phyloP scores from a whole-genome alignment of 495 filamentous ascomycete species.

The Penicillium verhagenii region DNA sequence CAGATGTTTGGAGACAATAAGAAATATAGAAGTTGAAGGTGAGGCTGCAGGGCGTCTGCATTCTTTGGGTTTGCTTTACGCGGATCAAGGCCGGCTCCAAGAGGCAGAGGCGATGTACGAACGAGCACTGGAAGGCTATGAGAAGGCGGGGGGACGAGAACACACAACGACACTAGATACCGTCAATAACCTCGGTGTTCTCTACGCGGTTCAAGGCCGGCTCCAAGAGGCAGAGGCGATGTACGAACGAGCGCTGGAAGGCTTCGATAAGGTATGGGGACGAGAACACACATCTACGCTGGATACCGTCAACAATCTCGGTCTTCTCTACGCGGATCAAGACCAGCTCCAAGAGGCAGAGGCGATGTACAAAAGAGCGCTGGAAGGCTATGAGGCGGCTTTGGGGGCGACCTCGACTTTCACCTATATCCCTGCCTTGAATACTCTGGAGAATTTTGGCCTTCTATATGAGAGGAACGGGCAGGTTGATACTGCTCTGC shows the following conservation, averaged over 20 bases:
- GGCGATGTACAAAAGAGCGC: background rate
- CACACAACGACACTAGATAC: conserved; percentile 1
- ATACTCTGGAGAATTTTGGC: background rate
- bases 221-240: conserved; percentile 16
- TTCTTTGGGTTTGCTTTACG: background rate
- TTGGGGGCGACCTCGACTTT: background rate
- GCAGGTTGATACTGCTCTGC: background rate
- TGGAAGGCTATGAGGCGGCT: background rate
- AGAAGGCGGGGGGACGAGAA: background rate
- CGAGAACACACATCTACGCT: background rate
- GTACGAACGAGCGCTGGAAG: conserved; percentile 15
- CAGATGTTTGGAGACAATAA: background rate
- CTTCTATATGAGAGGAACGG: background rate
- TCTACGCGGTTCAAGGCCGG: conserved; percentile 17
- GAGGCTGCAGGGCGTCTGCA: background rate
- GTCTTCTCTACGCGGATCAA: background rate
- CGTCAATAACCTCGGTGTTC: background rate
- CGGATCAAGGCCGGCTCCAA: background rate
- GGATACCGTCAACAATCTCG: background rate
- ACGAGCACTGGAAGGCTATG: background rate
- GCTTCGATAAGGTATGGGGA: conserved; percentile 2
- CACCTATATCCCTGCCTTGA: no score
- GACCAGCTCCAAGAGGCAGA: background rate
- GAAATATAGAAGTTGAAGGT: background rate
- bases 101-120: background rate